Evolutionary conservation across 441 rosid species (phyloP).

Genomic region (Raphanus hybrid): DNA sequence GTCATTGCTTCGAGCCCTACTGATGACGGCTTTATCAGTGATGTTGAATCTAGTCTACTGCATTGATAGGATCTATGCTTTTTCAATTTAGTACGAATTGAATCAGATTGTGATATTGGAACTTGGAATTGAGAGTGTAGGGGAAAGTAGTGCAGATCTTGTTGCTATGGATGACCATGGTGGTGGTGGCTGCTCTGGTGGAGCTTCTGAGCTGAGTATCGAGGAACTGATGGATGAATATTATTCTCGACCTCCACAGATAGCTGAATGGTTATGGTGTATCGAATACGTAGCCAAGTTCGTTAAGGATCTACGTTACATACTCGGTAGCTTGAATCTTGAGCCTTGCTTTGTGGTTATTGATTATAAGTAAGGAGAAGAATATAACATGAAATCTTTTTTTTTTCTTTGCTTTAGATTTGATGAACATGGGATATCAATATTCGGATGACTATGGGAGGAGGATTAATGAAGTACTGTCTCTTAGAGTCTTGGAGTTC

Average conservation of each 20-base stretch:
- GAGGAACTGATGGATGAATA: slow-evolving; percentile 35
- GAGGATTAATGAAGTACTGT: slow-evolving; percentile 38
- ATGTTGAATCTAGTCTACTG: background rate
- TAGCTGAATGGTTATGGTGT: slow-evolving; percentile 42
- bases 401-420: slow-evolving; percentile 10
- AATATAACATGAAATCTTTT: background rate
- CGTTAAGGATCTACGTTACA: slow-evolving; percentile 29
- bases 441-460: slow-evolving; percentile 30
- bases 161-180: slow-evolving; percentile 26
- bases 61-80: background rate
- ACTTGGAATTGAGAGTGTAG: slow-evolving; percentile 8
- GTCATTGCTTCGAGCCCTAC: no score
- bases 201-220: slow-evolving; percentile 27
- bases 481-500: slow-evolving; percentile 40
- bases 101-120: slow-evolving; percentile 15
- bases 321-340: slow-evolving; percentile 30
- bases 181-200: slow-evolving; percentile 22
- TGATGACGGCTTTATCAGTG: background rate
- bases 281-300: slow-evolving; percentile 40
- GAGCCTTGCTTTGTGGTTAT: background rate
- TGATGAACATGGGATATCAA: slow-evolving; percentile 38
- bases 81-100: background rate
- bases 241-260: slow-evolving; percentile 30
- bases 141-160: slow-evolving; percentile 12
- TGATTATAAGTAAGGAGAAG: slow-evolving; percentile 4